Evolutionary conservation across 768 basidiomycete genomes (phyloP).

Genomic region (Baorangia bicolor): DNA sequence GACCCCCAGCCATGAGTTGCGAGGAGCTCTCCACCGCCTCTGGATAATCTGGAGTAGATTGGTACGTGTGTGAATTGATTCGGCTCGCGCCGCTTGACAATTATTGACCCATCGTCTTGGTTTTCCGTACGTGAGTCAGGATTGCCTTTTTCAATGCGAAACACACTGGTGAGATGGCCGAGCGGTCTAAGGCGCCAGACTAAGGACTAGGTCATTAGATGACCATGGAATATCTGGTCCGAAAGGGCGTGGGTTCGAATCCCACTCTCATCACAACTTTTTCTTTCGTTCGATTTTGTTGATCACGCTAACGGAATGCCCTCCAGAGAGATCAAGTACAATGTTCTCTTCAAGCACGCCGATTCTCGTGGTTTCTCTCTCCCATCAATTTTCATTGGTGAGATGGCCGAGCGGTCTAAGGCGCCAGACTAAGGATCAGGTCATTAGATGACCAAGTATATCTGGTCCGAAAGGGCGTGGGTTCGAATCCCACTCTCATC

Average conservation of each 20-base stretch:
- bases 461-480: no score
- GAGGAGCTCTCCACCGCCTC: background rate
- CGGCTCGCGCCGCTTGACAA: background rate
- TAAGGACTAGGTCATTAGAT: constrained; percentile 41
- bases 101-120: background rate
- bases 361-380: no score
- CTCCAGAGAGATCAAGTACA: no score
- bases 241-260: constrained; percentile 44
- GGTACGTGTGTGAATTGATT: background rate
- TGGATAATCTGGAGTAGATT: background rate
- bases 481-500: no score
- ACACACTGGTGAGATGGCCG: constrained; percentile 44
- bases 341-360: no score
- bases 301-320: no score
- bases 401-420: constrained; percentile 64
- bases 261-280: constrained; percentile 41
- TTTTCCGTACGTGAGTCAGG: background rate
- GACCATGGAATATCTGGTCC: constrained; percentile 37
- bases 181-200: constrained; percentile 64
- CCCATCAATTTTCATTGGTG: no score
- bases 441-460: constrained; percentile 29
- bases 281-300: no score
- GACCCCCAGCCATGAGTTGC: constrained; percentile 3
- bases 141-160: no score
- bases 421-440: constrained; percentile 56